phyloP scores from a whole-genome alignment of 305 asterid species.

The Ajuga reptans region DNA sequence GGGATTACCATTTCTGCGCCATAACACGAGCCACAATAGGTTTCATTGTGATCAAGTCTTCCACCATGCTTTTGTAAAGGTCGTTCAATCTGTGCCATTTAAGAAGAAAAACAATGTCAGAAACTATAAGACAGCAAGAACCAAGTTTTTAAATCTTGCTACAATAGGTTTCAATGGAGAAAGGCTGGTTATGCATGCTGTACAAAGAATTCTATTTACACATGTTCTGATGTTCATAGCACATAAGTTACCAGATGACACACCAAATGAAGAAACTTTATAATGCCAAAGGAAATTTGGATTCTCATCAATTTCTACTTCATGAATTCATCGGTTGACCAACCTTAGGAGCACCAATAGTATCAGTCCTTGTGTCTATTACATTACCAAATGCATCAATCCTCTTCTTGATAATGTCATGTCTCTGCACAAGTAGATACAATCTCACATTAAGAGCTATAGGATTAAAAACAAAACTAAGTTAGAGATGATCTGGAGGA shows the following conservation, averaged over 20 bases:
- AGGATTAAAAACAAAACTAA: not conserved
- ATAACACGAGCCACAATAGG: constrained; percentile 94
- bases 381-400: constrained; percentile 81
- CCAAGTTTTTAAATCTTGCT: not conserved
- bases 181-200: not conserved
- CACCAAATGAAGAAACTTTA: constrained; percentile 16
- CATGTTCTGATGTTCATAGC: not conserved
- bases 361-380: constrained; percentile 78
- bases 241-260: constrained; percentile 13
- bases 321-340: constrained; percentile 24
- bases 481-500: constrained; percentile 3
- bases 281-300: not conserved
- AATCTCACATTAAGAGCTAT: constrained; percentile 21
- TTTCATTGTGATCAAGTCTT: constrained; percentile 87
- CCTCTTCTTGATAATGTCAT: constrained; percentile 89
- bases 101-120: constrained; percentile 23
- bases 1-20: constrained; percentile 79
- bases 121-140: not conserved
- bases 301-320: not conserved
- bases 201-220: constrained; percentile 1
- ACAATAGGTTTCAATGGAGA: not conserved
- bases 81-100: constrained; percentile 49
- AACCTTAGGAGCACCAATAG: constrained; percentile 85
- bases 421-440: constrained; percentile 54
- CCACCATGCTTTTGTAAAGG: constrained; percentile 97